Percentiles rank a stretch among this genome's conserved stretches.
Conservation (phyloP, 192 early-diverging fungal genomes). For the Funneliformis geosporum region DNA sequence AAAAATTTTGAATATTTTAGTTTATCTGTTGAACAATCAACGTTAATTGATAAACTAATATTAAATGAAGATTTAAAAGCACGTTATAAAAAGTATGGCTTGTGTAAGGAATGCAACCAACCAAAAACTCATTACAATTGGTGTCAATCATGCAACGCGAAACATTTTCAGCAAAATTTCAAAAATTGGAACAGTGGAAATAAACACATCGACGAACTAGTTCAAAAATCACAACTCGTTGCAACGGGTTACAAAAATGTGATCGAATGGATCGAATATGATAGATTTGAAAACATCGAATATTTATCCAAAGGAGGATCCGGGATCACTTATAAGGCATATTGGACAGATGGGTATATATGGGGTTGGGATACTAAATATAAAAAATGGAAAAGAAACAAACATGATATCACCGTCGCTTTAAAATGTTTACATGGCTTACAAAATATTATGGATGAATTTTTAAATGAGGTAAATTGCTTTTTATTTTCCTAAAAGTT, state of each 20-base stretch:
- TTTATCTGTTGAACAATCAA: too few species aligned
- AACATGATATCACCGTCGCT: background rate
- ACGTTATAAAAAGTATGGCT: too few species aligned
- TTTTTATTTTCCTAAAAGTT: background rate
- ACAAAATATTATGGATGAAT: background rate
- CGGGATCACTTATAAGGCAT: background rate
- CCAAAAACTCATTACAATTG: background rate
- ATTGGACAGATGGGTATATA: background rate
- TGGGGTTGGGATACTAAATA: background rate
- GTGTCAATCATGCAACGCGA: background rate
- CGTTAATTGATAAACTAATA: too few species aligned
- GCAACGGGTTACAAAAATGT: background rate
- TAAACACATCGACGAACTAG: background rate
- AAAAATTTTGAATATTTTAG: too few species aligned
- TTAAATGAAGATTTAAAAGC: too few species aligned
- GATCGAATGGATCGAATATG: background rate
- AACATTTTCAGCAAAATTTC: background rate
- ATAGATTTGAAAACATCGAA: conserved; percentile 1
- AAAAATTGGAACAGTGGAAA: conserved; percentile 3
- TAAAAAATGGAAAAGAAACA: background rate
- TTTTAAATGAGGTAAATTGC: background rate
- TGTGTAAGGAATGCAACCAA: too few species aligned
- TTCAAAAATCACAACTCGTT: conserved; percentile 5
- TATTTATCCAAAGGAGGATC: conserved; percentile 7
- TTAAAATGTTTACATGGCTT: background rate